Conservation (phyloP, 1,284 basidiomycete genomes). For the Pseudozyma hubeiensis region DNA sequence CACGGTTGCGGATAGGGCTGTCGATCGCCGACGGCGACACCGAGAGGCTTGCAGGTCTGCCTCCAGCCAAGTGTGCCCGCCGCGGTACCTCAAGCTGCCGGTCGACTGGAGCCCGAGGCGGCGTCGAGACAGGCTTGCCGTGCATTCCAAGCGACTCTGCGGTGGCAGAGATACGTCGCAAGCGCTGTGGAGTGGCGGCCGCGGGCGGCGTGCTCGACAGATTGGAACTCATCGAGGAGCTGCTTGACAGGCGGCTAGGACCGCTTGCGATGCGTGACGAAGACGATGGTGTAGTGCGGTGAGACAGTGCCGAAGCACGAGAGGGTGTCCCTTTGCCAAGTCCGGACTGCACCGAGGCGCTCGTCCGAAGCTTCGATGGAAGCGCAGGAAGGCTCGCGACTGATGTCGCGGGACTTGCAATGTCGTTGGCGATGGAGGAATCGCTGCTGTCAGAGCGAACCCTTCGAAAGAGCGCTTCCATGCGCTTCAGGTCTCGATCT, state of each 20-base stretch:
- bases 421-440: conserved; percentile 31
- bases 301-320: conserved; percentile 19
- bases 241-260: conserved; percentile 37
- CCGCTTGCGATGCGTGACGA: conserved; percentile 39
- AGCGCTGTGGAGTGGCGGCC: conserved; percentile 18
- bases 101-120: conserved; percentile 16
- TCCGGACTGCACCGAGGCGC: conserved; percentile 33
- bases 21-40: conserved; percentile 26
- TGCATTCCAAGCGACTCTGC: conserved; percentile 37
- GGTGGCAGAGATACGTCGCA: conserved; percentile 45
- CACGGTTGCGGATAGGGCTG: conserved; percentile 38
- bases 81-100: conserved; percentile 34
- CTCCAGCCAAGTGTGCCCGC: conserved; percentile 6
- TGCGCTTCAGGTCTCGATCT: conserved; percentile 82
- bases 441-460: conserved; percentile 40
- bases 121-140: conserved; percentile 29
- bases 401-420: conserved; percentile 33
- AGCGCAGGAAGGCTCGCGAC: conserved; percentile 32
- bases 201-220: conserved; percentile 45
- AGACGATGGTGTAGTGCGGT: conserved; percentile 20
- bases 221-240: conserved; percentile 34
- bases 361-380: conserved; percentile 24
- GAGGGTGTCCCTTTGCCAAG: conserved; percentile 44
- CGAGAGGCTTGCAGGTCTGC: conserved; percentile 9
- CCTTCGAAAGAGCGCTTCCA: conserved; percentile 74